A percentile compares a stretch with the other conserved stretches of the same genome.
Conservation (phyloP, 176 grass and related monocot species). For the Zizania latifolia region DNA sequence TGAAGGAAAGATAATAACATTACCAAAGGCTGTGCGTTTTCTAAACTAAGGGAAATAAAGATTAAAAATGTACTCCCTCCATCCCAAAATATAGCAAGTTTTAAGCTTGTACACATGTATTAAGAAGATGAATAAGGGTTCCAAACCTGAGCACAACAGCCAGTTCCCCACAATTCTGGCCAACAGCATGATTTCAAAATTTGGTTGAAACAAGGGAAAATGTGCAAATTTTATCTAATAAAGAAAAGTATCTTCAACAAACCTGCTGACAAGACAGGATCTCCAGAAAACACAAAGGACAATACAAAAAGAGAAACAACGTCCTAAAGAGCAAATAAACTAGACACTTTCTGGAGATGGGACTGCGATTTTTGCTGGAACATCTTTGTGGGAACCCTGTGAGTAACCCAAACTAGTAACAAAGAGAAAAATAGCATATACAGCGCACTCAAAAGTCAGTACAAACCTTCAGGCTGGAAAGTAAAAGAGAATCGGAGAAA, state of each 20-base stretch:
- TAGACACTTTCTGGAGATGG: not conserved
- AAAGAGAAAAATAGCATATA: conserved; percentile 15
- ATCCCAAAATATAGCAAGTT: too few species aligned
- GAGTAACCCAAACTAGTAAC: not conserved
- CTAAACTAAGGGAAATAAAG: not conserved
- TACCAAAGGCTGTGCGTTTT: not conserved
- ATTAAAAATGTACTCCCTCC: not conserved
- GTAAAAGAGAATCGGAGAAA: conserved; percentile 77
- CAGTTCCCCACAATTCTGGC: not conserved
- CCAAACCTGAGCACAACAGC: not conserved
- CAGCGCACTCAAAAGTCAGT: not conserved
- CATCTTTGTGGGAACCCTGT: not conserved
- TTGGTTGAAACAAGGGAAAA: not conserved
- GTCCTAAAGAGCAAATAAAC: not conserved
- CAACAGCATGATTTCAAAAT: not conserved
- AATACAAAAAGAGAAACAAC: not conserved
- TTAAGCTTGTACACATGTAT: not conserved
- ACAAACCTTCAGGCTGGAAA: conserved; percentile 84
- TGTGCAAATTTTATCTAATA: not conserved
- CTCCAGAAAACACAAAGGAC: not conserved
- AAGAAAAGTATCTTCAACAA: not conserved
- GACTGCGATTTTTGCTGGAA: not conserved
- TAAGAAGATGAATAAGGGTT: not conserved
- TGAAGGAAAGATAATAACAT: conserved; percentile 9
- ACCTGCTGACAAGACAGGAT: not conserved